Base-by-base conservation (phyloP, 768 basidiomycete species). In the Agrocybe praecox region DNA sequence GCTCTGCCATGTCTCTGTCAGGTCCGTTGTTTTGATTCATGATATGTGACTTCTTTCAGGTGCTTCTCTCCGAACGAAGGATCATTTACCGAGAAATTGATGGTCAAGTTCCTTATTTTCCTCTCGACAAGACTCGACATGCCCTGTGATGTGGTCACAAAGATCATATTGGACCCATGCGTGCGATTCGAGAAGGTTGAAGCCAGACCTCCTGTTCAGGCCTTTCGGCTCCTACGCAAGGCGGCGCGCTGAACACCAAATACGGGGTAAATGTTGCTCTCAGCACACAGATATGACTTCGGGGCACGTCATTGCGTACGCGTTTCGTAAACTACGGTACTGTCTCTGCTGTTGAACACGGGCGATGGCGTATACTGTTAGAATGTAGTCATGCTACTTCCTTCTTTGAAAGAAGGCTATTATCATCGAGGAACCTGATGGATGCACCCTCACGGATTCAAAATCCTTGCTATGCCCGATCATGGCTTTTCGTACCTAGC, bases 401-500 rank as follows among this genome's bases (percentile, higher is more conserved):
- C 49, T 50, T 42, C 57, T 33, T 55, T 58, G 36, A n/a, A 53
- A 47, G 57, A 44, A 45, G 59, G 57, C 46, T 61, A 64, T 61
- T 59, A 59, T 57, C 62, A 52, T 58, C 59, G 58, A 63, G 58
- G 59, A 59, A 59, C 58, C 53, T 49, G 60, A 59, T 59, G 56
- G 49, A 46, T 51, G 36, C 36, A n/a, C 56, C 53, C 46, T 36
- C 53, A 52, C 29, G 51, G 42, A 62, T 46, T 56, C 46, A 60
- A 36, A 48, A 49, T 59, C 52, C 55, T 60, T 60, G 36, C 58
- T 63, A 62, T 55, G 50, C 63, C 63, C 60, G 61, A 69, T 67
- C 63, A 65, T 60, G 45, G 56, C 24, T 62, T 32, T 58, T 55
- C 52, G 66, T 67, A 59, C 66, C 65, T 67, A 40, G 53, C 57